Conservation (phyloP, 2,329 filamentous ascomycete genomes). For the Pseudopyrenochaeta lycopersici region DNA sequence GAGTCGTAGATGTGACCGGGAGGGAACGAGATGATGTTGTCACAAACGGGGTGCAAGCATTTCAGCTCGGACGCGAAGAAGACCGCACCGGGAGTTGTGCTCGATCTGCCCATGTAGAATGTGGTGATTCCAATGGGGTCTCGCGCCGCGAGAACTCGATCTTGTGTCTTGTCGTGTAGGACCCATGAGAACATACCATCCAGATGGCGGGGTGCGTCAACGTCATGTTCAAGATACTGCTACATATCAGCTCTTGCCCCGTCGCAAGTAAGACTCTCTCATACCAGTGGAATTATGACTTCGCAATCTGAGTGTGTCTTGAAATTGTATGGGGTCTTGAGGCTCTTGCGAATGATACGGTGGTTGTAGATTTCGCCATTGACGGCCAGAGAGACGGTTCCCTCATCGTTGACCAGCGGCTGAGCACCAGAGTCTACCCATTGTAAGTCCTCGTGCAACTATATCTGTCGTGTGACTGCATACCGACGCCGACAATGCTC, state of each 20-base stretch:
- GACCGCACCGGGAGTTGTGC: slow-evolving; percentile 79
- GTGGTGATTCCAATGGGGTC: slow-evolving; percentile 98
- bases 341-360: slow-evolving; percentile 85
- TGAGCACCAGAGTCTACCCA: slow-evolving; percentile 87
- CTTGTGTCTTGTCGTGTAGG: slow-evolving; percentile 92
- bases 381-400: slow-evolving; percentile 88
- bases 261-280: slow-evolving; percentile 37
- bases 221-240: slow-evolving; percentile 89
- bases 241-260: slow-evolving; percentile 24
- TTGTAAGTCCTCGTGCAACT: slow-evolving; percentile 26
- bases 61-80: slow-evolving; percentile 99
- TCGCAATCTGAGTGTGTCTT: slow-evolving; percentile 99
- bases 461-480: slow-evolving; percentile 50
- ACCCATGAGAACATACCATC: slow-evolving; percentile 99
- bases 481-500: slow-evolving; percentile 96
- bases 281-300: slow-evolving; percentile 95
- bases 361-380: slow-evolving; percentile 99
- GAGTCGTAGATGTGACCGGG: slow-evolving; percentile 97
- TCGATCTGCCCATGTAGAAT: slow-evolving; percentile 93
- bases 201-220: slow-evolving; percentile 90
- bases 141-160: slow-evolving; percentile 91
- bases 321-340: slow-evolving; percentile 90
- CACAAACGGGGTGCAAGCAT: slow-evolving; percentile 90
- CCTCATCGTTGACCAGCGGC: slow-evolving; percentile 91
- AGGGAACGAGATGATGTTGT: slow-evolving; percentile 93